A percentile compares a stretch with the other conserved stretches of the same genome.
phyloP scores from a whole-genome alignment of 192 early-diverging fungal genomes.

The Rhizoclosmatium globosum region DNA sequence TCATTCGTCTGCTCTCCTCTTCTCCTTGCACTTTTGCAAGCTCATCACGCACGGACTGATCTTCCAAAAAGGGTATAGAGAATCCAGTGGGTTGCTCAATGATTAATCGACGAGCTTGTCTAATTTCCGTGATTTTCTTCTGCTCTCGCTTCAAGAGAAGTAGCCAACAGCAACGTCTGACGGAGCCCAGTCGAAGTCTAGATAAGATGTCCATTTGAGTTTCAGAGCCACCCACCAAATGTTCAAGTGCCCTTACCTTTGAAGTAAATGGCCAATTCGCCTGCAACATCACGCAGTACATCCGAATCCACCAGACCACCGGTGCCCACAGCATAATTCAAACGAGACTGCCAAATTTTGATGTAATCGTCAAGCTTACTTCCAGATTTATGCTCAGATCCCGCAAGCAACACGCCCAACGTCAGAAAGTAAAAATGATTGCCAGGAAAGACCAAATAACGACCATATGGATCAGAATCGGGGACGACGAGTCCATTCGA shows the following conservation, averaged over 20 bases:
- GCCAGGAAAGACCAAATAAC: constrained; percentile 42
- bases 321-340: constrained; percentile 40
- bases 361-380: constrained; percentile 30
- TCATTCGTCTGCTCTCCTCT: constrained; percentile 19
- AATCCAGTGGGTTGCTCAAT: constrained; percentile 38
- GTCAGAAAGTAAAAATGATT: constrained; percentile 33
- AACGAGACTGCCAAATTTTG: constrained; percentile 42
- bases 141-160: constrained; percentile 56
- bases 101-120: constrained; percentile 36
- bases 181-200: constrained; percentile 59
- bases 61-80: constrained; percentile 16
- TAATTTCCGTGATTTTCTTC: constrained; percentile 46
- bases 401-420: constrained; percentile 20
- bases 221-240: constrained; percentile 3
- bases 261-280: constrained; percentile 44
- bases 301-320: constrained; percentile 37
- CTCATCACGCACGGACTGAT: constrained; percentile 15
- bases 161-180: constrained; percentile 56
- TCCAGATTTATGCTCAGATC: constrained; percentile 15
- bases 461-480: constrained; percentile 42
- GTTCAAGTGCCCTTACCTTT: constrained; percentile 13
- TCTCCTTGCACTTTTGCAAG: constrained; percentile 29
- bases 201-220: too few relatives aligned
- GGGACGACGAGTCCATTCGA: constrained; percentile 1
- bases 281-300: constrained; percentile 44